A percentile compares a stretch with the other conserved stretches of the same genome.
phyloP scores from a whole-genome alignment of 2,329 filamentous ascomycete genomes.

The Sporothrix pseudoabietina region DNA sequence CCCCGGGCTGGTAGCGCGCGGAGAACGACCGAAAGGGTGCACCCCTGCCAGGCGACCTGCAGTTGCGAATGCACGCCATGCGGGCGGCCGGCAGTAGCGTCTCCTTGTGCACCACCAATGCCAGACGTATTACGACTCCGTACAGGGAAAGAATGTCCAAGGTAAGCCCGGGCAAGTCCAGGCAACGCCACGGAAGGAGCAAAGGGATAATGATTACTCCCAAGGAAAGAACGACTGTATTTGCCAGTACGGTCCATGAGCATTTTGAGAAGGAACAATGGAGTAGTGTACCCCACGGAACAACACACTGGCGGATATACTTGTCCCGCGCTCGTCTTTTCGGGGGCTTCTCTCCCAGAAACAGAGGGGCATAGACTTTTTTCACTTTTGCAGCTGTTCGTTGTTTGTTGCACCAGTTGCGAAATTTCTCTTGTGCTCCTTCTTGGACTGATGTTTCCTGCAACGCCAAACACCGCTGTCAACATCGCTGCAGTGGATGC shows the following conservation, averaged over 20 bases:
- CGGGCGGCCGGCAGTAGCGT: conserved; percentile 20
- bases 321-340: conserved; percentile 7
- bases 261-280: not conserved
- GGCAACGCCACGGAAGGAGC: not conserved
- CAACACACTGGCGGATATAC: conserved; percentile 11
- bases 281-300: not conserved
- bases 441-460: not conserved
- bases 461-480: not conserved
- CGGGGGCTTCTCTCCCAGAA: not conserved
- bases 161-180: too few relatives aligned
- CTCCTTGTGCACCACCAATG: not conserved
- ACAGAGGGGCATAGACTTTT: not conserved
- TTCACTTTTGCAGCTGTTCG: too few relatives aligned
- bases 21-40: not conserved
- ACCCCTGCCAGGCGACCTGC: conserved; percentile 6
- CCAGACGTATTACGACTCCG: not conserved
- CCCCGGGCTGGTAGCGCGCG: not conserved
- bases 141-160: not conserved
- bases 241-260: not conserved
- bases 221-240: not conserved
- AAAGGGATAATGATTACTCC: conserved; percentile 15
- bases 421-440: not conserved
- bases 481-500: conserved; percentile 12
- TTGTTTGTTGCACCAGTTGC: not conserved
- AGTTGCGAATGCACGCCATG: conserved; percentile 16